Percentiles rank a stretch among this genome's conserved stretches.
These are phyloP conservation scores for Solanum verrucosum DNA, from an alignment of 257 asterid genomes.

Conservation along the genomic window DNA sequence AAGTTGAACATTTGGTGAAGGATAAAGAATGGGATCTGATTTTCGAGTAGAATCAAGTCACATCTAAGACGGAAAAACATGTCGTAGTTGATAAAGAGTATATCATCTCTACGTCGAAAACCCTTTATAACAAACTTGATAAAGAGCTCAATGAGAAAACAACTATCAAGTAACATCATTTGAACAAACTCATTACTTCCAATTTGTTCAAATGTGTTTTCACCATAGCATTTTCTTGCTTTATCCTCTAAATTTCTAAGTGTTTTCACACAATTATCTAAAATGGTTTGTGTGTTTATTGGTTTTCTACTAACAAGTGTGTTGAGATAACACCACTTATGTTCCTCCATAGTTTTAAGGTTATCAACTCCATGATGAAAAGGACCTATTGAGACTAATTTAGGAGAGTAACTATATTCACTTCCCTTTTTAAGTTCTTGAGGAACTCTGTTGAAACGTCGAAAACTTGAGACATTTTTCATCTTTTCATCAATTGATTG, in stretches of 20 bases:
- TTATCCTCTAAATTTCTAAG: slow-evolving; percentile 21
- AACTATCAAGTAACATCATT: slow-evolving; percentile 36
- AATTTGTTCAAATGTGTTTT: slow-evolving; percentile 7
- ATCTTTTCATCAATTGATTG: slow-evolving; percentile 34
- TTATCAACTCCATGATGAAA: slow-evolving; percentile 18
- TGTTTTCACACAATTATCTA: slow-evolving; percentile 27
- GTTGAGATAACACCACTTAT: slow-evolving; percentile 43
- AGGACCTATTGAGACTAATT: slow-evolving; percentile 45
- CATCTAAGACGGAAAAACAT: slow-evolving; percentile 14
- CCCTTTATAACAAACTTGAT: slow-evolving; percentile 17
- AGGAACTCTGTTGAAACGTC: slow-evolving; percentile 22
- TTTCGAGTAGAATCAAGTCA: slow-evolving; percentile 41
- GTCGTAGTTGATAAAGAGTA: slow-evolving; percentile 9
- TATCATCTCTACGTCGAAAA: slow-evolving; percentile 48
- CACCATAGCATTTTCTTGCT: slow-evolving; percentile 35
- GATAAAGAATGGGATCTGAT: slow-evolving; percentile 42
- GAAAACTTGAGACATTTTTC: slow-evolving; percentile 17
- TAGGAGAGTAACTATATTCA: slow-evolving; percentile 23
- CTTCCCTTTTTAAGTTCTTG: slow-evolving; percentile 4
- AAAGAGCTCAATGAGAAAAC: slow-evolving; percentile 49
- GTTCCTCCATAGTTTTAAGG: slow-evolving; percentile 19
- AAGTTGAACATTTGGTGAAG: slow-evolving; percentile 31
- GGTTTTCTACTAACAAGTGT: slow-evolving; percentile 23
- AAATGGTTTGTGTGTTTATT: slow-evolving; percentile 12
- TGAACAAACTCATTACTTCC: slow-evolving; percentile 28